These are phyloP conservation scores for Thecaphora thlaspeos DNA, from an alignment of 1,284 basidiomycete genomes.

Conservation along the genomic window DNA sequence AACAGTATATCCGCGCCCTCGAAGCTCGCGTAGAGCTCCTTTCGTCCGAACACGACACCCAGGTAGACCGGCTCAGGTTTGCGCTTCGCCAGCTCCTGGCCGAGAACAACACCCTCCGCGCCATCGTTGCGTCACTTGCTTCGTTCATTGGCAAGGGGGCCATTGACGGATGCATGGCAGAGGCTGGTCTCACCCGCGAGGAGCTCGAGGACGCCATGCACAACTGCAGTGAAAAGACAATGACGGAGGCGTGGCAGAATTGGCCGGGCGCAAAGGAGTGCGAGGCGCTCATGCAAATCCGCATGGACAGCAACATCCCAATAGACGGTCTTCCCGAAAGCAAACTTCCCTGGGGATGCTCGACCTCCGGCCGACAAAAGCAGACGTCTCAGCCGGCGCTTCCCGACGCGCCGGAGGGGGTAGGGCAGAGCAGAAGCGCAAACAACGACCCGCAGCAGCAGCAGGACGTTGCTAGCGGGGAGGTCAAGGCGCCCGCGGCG, in stretches of 20 bases:
- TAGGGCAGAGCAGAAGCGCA: too few species aligned
- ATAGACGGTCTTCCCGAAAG: conserved; percentile 47
- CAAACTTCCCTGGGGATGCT: conserved; percentile 18
- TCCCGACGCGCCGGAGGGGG: too few species aligned
- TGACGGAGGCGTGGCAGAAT: conserved; percentile 45
- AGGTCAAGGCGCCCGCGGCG: neutral
- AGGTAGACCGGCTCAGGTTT: conserved; percentile 45
- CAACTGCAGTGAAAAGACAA: conserved; percentile 39
- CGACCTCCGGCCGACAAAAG: neutral
- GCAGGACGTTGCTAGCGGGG: neutral
- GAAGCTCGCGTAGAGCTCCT: conserved; percentile 50
- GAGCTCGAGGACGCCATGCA: conserved; percentile 35
- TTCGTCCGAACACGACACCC: conserved; percentile 48
- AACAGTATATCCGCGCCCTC: conserved; percentile 51
- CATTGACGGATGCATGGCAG: conserved; percentile 40
- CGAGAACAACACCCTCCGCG: conserved; percentile 49
- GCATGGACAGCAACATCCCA: conserved; percentile 46
- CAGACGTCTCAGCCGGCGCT: neutral
- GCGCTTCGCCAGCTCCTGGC: conserved; percentile 39
- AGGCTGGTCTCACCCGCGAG: conserved; percentile 29
- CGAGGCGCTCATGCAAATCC: conserved; percentile 41
- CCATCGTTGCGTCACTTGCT: conserved; percentile 35
- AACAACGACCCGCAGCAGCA: too few species aligned
- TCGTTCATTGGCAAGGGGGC: conserved; percentile 40
- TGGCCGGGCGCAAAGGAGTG: conserved; percentile 49